Conservation (phyloP, 768 basidiomycete genomes). For the Peribolospora baueri region DNA sequence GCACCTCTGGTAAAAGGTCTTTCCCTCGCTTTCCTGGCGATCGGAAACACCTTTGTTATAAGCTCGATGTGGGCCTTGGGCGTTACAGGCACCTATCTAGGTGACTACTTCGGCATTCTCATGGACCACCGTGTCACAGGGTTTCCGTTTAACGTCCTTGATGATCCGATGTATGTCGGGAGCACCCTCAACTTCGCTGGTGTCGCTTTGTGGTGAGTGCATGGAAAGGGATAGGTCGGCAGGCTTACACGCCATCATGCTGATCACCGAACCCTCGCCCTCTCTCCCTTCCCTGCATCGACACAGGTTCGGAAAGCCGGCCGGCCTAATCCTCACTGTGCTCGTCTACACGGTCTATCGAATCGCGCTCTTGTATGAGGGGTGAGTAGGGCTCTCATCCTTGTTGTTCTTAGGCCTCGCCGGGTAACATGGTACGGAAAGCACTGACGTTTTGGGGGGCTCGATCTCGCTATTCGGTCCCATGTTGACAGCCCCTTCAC, state of each 20-base stretch:
- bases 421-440: too few relatives aligned
- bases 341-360: slow-evolving; percentile 66
- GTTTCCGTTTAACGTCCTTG: slow-evolving; percentile 84
- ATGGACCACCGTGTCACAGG: slow-evolving; percentile 69
- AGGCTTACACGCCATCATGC: neutral
- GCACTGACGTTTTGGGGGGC: too few relatives aligned
- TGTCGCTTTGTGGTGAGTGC: slow-evolving; percentile 54
- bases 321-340: slow-evolving; percentile 49
- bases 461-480: too few relatives aligned
- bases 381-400: slow-evolving; percentile 29
- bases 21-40: slow-evolving; percentile 36
- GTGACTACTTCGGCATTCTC: slow-evolving; percentile 26
- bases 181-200: slow-evolving; percentile 74
- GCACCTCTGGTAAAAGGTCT: slow-evolving; percentile 34
- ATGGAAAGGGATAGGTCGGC: neutral
- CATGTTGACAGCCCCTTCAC: too few relatives aligned
- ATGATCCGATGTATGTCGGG: slow-evolving; percentile 92
- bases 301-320: slow-evolving; percentile 57
- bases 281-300: neutral
- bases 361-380: slow-evolving; percentile 68
- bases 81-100: slow-evolving; percentile 65
- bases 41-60: slow-evolving; percentile 66
- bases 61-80: slow-evolving; percentile 76
- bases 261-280: neutral
- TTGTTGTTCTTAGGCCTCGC: neutral